Evolutionary conservation across 1,139 yeast species (phyloP).

Genomic region (Yarrowia galli): DNA sequence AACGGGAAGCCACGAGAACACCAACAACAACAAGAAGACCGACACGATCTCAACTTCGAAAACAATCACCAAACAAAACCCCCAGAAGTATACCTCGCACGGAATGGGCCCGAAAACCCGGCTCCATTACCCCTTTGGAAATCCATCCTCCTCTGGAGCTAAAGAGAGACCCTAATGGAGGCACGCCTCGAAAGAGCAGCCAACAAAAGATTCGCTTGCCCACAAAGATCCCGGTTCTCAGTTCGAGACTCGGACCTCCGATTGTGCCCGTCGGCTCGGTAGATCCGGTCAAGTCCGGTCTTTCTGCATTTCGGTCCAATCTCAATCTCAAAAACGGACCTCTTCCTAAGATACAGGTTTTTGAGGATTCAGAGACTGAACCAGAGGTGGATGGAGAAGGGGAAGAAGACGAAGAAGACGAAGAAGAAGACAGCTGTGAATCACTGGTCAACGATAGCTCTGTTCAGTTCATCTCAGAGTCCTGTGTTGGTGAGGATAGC

Average conservation of each 20-base stretch:
- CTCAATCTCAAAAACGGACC: neutral
- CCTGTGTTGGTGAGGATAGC: neutral
- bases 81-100: slow-evolving; percentile 2
- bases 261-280: neutral
- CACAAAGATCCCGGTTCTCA: slow-evolving; percentile 7
- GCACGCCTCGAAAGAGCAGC: neutral
- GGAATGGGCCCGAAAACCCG: neutral
- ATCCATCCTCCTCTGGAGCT: neutral
- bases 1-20: neutral
- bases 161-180: slow-evolving; percentile 3
- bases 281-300: neutral
- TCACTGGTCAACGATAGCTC: neutral
- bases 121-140: neutral
- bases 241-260: slow-evolving; percentile 4
- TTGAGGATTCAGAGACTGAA: neutral
- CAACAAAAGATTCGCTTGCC: neutral
- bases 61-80: neutral
- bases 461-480: neutral
- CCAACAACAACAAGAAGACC: neutral
- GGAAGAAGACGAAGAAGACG: neutral
- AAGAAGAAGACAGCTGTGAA: neutral
- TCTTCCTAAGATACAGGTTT: neutral
- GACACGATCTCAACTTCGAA: too few species aligned
- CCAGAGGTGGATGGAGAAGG: neutral
- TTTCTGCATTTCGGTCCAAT: slow-evolving; percentile 4